Base-by-base conservation (phyloP, 352 stramenopile genomes). In the Phytophthora sojae region DNA sequence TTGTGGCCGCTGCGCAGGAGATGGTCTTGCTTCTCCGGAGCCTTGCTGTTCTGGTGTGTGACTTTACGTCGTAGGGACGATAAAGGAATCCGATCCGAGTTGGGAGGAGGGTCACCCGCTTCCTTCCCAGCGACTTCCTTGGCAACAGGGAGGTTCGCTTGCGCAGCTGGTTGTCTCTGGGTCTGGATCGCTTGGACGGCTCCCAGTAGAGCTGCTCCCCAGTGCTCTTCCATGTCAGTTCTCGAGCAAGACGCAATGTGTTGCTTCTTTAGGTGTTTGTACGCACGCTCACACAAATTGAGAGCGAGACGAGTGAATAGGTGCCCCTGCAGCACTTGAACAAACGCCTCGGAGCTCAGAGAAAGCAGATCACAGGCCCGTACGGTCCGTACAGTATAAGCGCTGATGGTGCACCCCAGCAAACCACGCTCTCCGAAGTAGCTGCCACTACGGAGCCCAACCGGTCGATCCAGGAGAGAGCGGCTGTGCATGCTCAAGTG, bases 301-400 rank as follows among this genome's bases (percentile, higher is more conserved):
- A 51, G n/a, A 8, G 45, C 45, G 7, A 51, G 45, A 51, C 45
- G 45, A 19, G 45, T 19, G 25, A 51, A 51, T 6, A 19, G 45
- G n/a, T 51, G 45, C 2, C 25, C 45, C 8, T 51, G 17, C 19
- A 51, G 45, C 17, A 26, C 45, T 8, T 51, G 45, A 26, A 19
- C 45, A 51, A 51, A 51, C 25, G 45, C 45, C 45, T 51, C 45
- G n/a, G 45, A 51, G 19, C 45, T 51, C 9, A 51, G n/a, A 14
- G 45, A 51, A 51, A 51, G 45, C 25, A 51, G 45, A 12, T 51
- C 45, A n/a, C 45, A 51, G 7, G 45, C 45, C 11, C 45, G 45
- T 9, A 51, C 45, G 25, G 45, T 51, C n/a, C 14, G 19, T 14
- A 51, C 45, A 15, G 45, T 51, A 14, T 51, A 51, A 26, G 8